Evolutionary conservation across 2,329 filamentous ascomycete species (phyloP).

Genomic region (Orbilia ellipsospora): DNA sequence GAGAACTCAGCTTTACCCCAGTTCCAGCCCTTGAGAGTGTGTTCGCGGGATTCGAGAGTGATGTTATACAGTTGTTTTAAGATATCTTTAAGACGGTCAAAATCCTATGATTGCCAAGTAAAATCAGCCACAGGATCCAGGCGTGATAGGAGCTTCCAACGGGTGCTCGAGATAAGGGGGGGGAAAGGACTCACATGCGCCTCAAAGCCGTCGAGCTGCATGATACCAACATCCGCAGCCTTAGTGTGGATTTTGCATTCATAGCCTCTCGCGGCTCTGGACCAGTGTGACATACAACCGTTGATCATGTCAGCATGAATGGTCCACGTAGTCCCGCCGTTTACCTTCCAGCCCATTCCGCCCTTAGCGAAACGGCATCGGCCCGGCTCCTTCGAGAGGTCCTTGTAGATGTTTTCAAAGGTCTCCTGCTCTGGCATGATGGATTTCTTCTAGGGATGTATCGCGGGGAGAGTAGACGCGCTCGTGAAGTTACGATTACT

Average conservation of each 20-base stretch:
- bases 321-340: conserved; percentile 88
- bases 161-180: too few relatives aligned
- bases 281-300: conserved; percentile 82
- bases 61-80: conserved; percentile 99
- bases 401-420: conserved; percentile 96
- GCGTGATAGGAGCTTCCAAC: neutral
- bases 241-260: conserved; percentile 92
- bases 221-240: conserved; percentile 75
- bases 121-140: neutral
- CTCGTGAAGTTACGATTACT: conserved; percentile 13
- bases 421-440: conserved; percentile 71
- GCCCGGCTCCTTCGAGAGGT: conserved; percentile 90
- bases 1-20: conserved; percentile 99
- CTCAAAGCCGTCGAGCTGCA: conserved; percentile 94
- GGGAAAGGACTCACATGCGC: conserved; percentile 71
- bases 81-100: conserved; percentile 87
- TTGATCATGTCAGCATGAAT: conserved; percentile 87
- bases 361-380: conserved; percentile 95
- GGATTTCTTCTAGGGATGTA: neutral
- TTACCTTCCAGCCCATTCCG: conserved; percentile 94
- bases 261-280: conserved; percentile 87
- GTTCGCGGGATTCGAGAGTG: conserved; percentile 89
- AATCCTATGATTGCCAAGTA: conserved; percentile 70
- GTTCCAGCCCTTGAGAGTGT: conserved; percentile 96
- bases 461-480: too few relatives aligned